Percentiles rank a stretch among this genome's conserved stretches.
Evolutionary conservation across 805 yeast genomes (phyloP).

Genomic region (Ascoidea tarda): DNA sequence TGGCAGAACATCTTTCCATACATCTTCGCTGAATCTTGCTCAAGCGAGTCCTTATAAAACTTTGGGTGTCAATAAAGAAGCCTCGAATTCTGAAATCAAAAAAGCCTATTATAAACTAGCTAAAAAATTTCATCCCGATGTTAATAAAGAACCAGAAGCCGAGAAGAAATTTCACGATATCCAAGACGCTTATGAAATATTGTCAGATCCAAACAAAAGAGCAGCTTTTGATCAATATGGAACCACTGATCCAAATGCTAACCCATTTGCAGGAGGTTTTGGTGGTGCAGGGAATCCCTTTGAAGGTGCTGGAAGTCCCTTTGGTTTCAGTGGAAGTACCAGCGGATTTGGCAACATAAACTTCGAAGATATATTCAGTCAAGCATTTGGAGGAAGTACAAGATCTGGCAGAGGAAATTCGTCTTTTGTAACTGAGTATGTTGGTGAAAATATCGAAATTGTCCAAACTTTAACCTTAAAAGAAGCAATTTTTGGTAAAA

Average conservation of each 20-base stretch:
- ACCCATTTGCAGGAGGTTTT: slow-evolving; percentile 22
- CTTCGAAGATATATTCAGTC: slow-evolving; percentile 52
- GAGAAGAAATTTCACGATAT: slow-evolving; percentile 83
- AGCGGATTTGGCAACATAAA: slow-evolving; percentile 26
- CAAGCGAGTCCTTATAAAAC: slow-evolving; percentile 69
- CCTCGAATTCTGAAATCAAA: slow-evolving; percentile 77
- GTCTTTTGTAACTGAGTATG: slow-evolving; percentile 56
- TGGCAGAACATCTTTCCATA: slow-evolving; percentile 16
- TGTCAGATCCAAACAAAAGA: slow-evolving; percentile 74
- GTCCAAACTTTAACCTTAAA: slow-evolving; percentile 62
- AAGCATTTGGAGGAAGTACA: slow-evolving; percentile 29
- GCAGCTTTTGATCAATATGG: slow-evolving; percentile 90
- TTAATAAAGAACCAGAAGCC: slow-evolving; percentile 81
- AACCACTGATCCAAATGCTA: slow-evolving; percentile 30
- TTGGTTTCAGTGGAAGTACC: slow-evolving; percentile 33
- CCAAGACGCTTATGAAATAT: slow-evolving; percentile 87
- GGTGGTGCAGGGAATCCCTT: slow-evolving; percentile 25
- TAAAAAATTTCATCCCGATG: slow-evolving; percentile 91
- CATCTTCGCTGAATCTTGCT: slow-evolving; percentile 17
- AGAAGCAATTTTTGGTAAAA: slow-evolving; percentile 76
- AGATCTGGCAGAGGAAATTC: slow-evolving; percentile 22
- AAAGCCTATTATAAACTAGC: slow-evolving; percentile 91
- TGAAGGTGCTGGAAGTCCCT: slow-evolving; percentile 35
- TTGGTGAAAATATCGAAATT: slow-evolving; percentile 82
- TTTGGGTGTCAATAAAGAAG: slow-evolving; percentile 61